Conservation (phyloP, 2,329 filamentous ascomycete genomes). For the Fusarium redolens region DNA sequence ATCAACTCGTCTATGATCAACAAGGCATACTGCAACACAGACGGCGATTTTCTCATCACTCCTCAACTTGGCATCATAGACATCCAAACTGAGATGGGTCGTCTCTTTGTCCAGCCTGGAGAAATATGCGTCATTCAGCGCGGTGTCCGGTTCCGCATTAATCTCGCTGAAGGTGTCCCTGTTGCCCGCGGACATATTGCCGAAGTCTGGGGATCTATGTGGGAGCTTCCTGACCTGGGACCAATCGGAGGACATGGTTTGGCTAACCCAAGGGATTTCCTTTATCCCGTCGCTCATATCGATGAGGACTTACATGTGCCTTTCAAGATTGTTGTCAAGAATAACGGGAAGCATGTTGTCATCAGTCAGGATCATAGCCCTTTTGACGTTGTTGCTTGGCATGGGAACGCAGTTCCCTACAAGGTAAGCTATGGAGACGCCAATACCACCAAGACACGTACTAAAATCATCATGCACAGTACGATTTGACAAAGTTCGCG, state of each 20-base stretch:
- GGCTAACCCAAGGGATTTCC: conserved; percentile 15
- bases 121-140: conserved; percentile 13
- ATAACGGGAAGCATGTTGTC: conserved; percentile 17
- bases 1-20: conserved; percentile 10
- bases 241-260: conserved; percentile 17
- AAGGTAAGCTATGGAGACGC: neutral
- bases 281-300: conserved; percentile 13
- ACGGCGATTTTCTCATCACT: conserved; percentile 24
- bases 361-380: conserved; percentile 24
- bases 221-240: conserved; percentile 9
- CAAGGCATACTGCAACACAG: conserved; percentile 19
- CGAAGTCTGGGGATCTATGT: conserved; percentile 16
- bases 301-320: neutral
- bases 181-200: conserved; percentile 13
- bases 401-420: conserved; percentile 21
- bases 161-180: accelerated
- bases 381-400: conserved; percentile 24
- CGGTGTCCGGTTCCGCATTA: conserved; percentile 1
- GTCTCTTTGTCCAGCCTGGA: conserved; percentile 4
- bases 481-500: conserved; percentile 21
- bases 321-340: conserved; percentile 4
- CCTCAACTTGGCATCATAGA: conserved; percentile 13
- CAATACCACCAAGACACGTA: accelerated
- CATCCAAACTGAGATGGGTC: conserved; percentile 16
- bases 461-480: neutral